Evolutionary conservation across 495 filamentous ascomycete genomes (phyloP).

Genomic region (Neurospora tetrasperma): DNA sequence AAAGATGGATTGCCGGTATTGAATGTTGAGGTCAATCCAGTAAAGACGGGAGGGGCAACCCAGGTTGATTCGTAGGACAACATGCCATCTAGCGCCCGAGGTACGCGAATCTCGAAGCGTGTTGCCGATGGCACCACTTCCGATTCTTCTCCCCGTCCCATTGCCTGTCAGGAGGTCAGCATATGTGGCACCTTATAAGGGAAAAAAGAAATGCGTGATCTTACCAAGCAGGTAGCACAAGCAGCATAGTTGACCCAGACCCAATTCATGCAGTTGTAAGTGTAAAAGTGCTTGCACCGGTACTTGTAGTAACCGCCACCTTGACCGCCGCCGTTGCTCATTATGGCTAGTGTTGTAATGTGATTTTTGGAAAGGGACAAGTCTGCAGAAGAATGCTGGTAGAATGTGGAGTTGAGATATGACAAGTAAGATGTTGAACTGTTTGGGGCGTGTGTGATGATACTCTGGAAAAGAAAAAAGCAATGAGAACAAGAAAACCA

Average conservation of each 20-base stretch:
- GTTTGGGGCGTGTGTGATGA: background rate
- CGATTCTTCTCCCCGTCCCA: constrained; percentile 36
- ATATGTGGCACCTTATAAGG: background rate
- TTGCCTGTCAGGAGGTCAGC: constrained; percentile 22
- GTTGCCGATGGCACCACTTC: constrained; percentile 7
- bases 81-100: constrained; percentile 32
- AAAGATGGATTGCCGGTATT: background rate
- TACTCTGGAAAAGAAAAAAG: background rate
- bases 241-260: constrained; percentile 49
- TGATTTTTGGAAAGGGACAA: background rate
- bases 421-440: background rate
- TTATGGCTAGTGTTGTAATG: background rate
- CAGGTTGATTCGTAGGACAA: constrained; percentile 11
- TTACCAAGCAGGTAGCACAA: constrained; percentile 47
- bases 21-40: background rate
- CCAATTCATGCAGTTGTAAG: constrained; percentile 50
- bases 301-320: constrained; percentile 51
- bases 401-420: background rate
- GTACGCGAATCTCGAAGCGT: constrained; percentile 27
- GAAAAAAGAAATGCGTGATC: constrained; percentile 9
- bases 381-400: background rate
- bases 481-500: background rate
- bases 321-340: background rate
- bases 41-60: background rate
- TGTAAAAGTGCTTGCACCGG: constrained; percentile 51